Base-by-base conservation (phyloP, 805 yeast species). In the Candida awuae region DNA sequence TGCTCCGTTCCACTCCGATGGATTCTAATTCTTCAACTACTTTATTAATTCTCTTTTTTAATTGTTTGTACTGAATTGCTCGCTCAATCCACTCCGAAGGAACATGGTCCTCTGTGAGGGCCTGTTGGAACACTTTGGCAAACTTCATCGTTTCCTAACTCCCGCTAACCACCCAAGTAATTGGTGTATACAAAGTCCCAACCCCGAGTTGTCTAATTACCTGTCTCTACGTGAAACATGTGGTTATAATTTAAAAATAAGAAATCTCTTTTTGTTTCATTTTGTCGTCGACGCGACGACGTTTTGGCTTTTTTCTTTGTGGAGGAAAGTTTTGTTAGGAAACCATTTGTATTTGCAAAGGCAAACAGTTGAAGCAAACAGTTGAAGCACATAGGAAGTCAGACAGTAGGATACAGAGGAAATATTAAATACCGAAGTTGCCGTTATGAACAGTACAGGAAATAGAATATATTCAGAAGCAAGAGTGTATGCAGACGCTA, bases 401-500 rank as follows among this genome's bases (percentile, higher is more conserved):
- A 10, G n/a, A 15, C 8, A 28, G 13, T n/a, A 28, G 13, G n/a
- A n/a, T n/a, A n/a, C n/a, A n/a, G n/a, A n/a, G n/a, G n/a, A n/a
- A n/a, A n/a, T n/a, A n/a, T n/a, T n/a, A n/a, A n/a, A n/a, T n/a
- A n/a, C n/a, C n/a, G n/a, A n/a, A n/a, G n/a, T n/a, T n/a, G n/a
- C n/a, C n/a, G n/a, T n/a, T n/a, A n/a, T 34, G 19, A 51, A 45
- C 35, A 39, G 41, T 23, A 40, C 44, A 20, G 49, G 46, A 34
- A 51, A 47, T 8, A 45, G 43, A 26, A 55, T 58, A 15, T 59
- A 58, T 44, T 56, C 61, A 3, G 55, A 53, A 16, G 56, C 96
- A 0, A 71, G 78, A 49, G 95, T 88, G 12, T 87, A 85, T 54
- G 73, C 86, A 14, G 84, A 86, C 61, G 94, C 80, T 26, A 81